Base-by-base conservation (phyloP, 805 yeast genomes). In the Metschnikowia picachoensis region DNA sequence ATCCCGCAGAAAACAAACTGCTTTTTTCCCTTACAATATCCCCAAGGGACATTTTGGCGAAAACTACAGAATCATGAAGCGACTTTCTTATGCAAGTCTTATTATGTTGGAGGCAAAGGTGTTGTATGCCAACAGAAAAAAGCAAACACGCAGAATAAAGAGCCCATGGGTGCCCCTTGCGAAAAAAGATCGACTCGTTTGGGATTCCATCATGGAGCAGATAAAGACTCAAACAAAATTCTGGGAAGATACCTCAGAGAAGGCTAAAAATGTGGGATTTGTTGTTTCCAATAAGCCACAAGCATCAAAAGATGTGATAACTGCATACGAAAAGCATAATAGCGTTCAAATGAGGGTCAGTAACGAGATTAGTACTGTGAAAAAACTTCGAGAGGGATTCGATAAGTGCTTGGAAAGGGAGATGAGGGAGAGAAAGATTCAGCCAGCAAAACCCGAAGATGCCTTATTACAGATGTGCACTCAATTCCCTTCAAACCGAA, bases 51-150 rank as follows among this genome's bases (percentile, higher is more conserved):
- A 35, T 7, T 28, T 51, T 25, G 20, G 48, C 17, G 59, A 55
- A 25, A 41, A 46, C 35, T 55, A 55, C 42, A 38, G 49, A 15
- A 53, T 55, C 14, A 20, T 51, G 36, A 55, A 55, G 38, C 37
- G 59, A 11, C 30, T 55, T 2, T 36, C 56, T 2, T 25, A 35
- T 12, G 14, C 42, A 8, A 36, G 30, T 13, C 43, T 55, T 16
- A 49, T 37, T 14, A 45, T 41, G 7, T 27, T 49, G 13, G 59
- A 55, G 44, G 56, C 52, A 6, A 41, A 35, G 8, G 44, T 47
- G 10, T 31, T 55, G 8, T 37, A 48, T 28, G 29, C 37, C 37
- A 46, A 43, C 5, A 40, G 36, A 7, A 17, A 28, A 17, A 27
- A n/a, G 14, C 10, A 17, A n/a, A 25, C 8, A 11, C 17, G 29